Evolutionary conservation across 352 stramenopile species (phyloP), one percentile per base, ranked within the genome.

Genomic region (Pythium periplocum): DNA sequence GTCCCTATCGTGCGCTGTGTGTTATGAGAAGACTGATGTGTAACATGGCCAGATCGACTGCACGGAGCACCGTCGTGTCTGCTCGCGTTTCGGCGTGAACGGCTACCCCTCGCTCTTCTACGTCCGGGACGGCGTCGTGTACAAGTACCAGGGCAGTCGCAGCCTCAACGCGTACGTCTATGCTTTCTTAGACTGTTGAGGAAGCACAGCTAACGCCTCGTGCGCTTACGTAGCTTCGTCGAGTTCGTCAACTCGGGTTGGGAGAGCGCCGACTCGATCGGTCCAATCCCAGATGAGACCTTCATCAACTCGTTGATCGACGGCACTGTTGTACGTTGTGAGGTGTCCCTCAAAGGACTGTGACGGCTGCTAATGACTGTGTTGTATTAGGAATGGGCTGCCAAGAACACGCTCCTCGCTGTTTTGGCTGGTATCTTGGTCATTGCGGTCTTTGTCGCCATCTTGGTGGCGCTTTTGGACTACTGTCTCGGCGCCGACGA

Each of bases 21-120:
- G 17, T 26, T 26, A 26, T 26, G 17, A 0, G 17, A 26, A 26
- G 17, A 26, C 17, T 26, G 17, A 26, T 26, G 17, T 26, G 17
- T 26, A 26, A 26, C 17, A 26, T 62, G 10, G 44, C 12, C 34
- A 75, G 67, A 55, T 75, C 34, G 67, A 75, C 45, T 93, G 83
- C 61, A 92, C 81, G 6, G 78, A 83, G 59, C 75, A 93, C 61
- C 78, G 83, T 45, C 80, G 79, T 30, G 72, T 93, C 9, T 93
- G 83, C 63, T 91, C 81, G 53, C 83, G 83, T 55, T 93, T 93
- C 46, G 78, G 76, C 7, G 83, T 93, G 35, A 80, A 77, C 38
- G 81, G 81, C 30, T 93, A 90, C 64, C 83, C 83, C 48, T 75
- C 78, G 52, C 71, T 93, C 33, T 85, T 87, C 55, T 90, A 82